A percentile compares a stretch with the other conserved stretches of the same genome.
Conservation (phyloP, 345 rosid genomes). For the Corchorus capsularis region DNA sequence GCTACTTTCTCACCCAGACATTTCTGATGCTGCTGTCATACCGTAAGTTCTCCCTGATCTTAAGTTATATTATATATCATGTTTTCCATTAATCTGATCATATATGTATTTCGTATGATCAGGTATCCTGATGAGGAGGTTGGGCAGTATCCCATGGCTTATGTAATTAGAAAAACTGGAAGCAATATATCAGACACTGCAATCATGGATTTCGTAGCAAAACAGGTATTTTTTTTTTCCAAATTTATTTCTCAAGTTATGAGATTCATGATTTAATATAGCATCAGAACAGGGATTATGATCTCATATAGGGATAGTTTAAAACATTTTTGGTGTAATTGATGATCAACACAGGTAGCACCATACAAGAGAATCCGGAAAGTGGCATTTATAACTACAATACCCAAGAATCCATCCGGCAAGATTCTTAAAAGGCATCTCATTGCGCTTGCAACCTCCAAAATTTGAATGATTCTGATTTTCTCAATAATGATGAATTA, state of each 20-base stretch:
- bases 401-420: conserved; percentile 78
- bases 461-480: conserved; percentile 36
- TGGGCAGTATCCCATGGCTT: conserved; percentile 84
- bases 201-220: conserved; percentile 64
- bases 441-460: conserved; percentile 70
- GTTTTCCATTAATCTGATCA: neutral
- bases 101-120: neutral
- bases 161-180: conserved; percentile 62
- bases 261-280: neutral
- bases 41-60: conserved; percentile 51
- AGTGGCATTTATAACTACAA: conserved; percentile 52
- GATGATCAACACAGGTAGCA: conserved; percentile 54
- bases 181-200: conserved; percentile 44
- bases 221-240: conserved; percentile 41
- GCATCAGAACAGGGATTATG: neutral
- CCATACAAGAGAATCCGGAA: conserved; percentile 71
- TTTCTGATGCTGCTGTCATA: conserved; percentile 76
- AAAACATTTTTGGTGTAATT: neutral
- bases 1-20: conserved; percentile 67
- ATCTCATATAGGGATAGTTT: neutral
- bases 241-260: too few species aligned
- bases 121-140: conserved; percentile 79
- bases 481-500: neutral
- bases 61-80: neutral
- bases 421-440: conserved; percentile 81